Evolutionary conservation across 164 flowering plant genomes (phyloP), one percentile per base, ranked within the genome.

Genomic region (Magnolia kwangsiensis): DNA sequence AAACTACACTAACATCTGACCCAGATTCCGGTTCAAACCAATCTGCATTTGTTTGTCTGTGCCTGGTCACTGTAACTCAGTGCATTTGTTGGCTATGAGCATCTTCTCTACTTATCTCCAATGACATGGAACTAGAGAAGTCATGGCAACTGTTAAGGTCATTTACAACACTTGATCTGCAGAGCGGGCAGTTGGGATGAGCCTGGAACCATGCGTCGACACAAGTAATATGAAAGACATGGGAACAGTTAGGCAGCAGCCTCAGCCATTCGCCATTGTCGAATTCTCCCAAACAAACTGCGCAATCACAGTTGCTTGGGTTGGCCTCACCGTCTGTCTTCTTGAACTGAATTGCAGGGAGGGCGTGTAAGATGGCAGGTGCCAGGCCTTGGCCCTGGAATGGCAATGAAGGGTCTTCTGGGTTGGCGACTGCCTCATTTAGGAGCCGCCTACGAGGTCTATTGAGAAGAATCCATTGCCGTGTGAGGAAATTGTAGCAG

Each of bases 261-360:
- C 77, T 82, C 23, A 81, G 72, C 85, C 78, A 31, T 31, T 87
- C 85, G 21, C 82, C 85, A 21, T 82, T 85, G 65, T 81, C 75
- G 55, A 85, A 87, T 55, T 83, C 87, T 2, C 83, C 87, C 82
- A 84, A 79, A 55, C 88, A 82, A 24, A 85, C 78, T 9, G 83
- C 82, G 64, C 88, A 85, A 1, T 80, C 87, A 7, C 63, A 50
- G 18, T 64, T 77, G 7, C 31, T n/a, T 8, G 27, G 58, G 18
- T 66, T 16, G 10, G 10, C 21, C 51, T 73, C 84, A 14, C 75
- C 76, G 1, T 74, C 82, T 6, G 69, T 77, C 74, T 76, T 83
- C 80, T 72, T 79, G 76, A 84, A 88, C 81, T 85, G 86, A 23
- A 80, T 27, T 10, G 77, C 71, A 14, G 90, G 90, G 4, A 89